These are phyloP conservation scores for Moniliophthora roreri DNA, from an alignment of 1,284 basidiomycete species.

Conservation along the genomic window DNA sequence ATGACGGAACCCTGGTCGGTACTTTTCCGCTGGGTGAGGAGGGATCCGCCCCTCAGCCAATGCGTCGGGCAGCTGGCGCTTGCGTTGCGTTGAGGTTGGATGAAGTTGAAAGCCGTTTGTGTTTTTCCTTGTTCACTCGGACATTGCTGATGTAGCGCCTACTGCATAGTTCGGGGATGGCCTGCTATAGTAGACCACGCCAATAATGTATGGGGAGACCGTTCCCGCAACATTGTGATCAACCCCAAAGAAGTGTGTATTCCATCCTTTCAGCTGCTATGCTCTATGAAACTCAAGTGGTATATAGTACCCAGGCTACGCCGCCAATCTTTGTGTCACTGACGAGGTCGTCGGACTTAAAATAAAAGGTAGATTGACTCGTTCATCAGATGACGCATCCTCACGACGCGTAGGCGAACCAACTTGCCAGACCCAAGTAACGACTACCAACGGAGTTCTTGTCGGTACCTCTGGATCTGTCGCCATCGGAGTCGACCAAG, in stretches of 20 bases:
- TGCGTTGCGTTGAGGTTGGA: not conserved
- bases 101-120: not conserved
- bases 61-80: too few species aligned
- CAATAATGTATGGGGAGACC: not conserved
- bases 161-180: constrained; percentile 3
- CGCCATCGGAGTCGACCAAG: not conserved
- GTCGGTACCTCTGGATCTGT: constrained; percentile 4
- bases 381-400: too few species aligned
- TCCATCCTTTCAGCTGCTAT: not conserved
- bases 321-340: not conserved
- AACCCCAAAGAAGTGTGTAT: not conserved
- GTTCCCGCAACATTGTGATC: not conserved
- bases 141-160: not conserved
- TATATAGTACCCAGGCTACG: not conserved
- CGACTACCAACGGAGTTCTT: not conserved
- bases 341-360: not conserved
- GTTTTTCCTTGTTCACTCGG: not conserved
- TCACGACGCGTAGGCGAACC: not conserved
- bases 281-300: not conserved
- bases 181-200: not conserved
- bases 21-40: too few species aligned
- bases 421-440: not conserved
- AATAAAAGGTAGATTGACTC: not conserved
- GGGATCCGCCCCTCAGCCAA: too few species aligned
- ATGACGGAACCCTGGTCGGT: too few species aligned